These are phyloP conservation scores for Eucommia ulmoides DNA, from an alignment of 257 asterid species.

Conservation along the genomic window DNA sequence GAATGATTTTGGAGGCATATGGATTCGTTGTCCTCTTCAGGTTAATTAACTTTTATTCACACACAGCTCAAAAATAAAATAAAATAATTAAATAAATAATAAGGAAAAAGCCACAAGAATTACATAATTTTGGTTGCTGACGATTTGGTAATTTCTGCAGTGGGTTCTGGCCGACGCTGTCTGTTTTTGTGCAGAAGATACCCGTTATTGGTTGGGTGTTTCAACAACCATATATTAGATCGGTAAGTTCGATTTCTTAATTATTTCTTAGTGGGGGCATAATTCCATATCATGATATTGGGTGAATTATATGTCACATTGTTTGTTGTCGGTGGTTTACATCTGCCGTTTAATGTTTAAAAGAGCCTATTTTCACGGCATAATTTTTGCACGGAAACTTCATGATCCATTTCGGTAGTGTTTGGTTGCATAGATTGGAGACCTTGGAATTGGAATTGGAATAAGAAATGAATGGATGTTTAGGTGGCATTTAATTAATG, in stretches of 20 bases:
- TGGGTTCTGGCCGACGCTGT: slow-evolving; percentile 97
- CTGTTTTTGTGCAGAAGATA: slow-evolving; percentile 87
- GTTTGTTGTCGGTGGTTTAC: not conserved
- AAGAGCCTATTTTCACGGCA: not conserved
- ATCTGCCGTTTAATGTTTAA: not conserved
- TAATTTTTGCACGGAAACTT: not conserved
- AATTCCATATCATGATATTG: not conserved
- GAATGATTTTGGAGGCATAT: slow-evolving; percentile 92
- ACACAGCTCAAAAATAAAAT: not conserved
- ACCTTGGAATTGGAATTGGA: too few species aligned
- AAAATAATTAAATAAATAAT: too few species aligned
- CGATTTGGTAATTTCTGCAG: slow-evolving; percentile 31
- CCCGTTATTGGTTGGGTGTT: slow-evolving; percentile 87
- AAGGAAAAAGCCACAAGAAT: too few species aligned
- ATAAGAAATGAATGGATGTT: too few species aligned
- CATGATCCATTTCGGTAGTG: not conserved
- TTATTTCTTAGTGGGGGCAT: not conserved
- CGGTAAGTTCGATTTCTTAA: slow-evolving; percentile 37
- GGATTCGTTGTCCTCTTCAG: slow-evolving; percentile 94
- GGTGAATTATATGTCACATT: not conserved
- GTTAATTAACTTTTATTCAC: slow-evolving; percentile 17
- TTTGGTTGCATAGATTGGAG: too few species aligned
- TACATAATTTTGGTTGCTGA: slow-evolving; percentile 8
- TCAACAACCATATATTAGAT: slow-evolving; percentile 84
- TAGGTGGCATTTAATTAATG: too few species aligned